Evolutionary conservation across 2,329 filamentous ascomycete species (phyloP).

Genomic region (Didymella sp.): DNA sequence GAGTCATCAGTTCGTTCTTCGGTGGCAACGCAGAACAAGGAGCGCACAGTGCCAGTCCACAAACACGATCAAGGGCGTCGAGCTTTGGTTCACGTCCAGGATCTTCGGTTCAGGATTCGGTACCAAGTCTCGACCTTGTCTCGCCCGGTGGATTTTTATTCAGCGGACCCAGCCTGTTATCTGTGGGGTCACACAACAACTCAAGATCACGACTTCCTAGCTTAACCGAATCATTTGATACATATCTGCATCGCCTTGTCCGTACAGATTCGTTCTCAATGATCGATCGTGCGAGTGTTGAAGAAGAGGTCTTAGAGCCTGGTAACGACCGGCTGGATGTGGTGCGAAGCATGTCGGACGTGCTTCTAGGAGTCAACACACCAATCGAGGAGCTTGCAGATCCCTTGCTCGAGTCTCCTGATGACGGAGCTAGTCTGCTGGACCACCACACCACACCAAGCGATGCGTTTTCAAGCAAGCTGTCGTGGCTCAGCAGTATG

Average conservation of each 20-base stretch:
- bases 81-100: conserved; percentile 28
- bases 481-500: not conserved
- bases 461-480: not conserved
- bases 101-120: conserved; percentile 30
- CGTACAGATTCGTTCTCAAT: conserved; percentile 34
- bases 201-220: conserved; percentile 31
- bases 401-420: conserved; percentile 11
- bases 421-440: conserved; percentile 10
- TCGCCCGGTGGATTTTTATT: conserved; percentile 44
- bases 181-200: conserved; percentile 32
- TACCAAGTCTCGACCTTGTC: conserved; percentile 43
- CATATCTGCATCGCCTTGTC: conserved; percentile 16
- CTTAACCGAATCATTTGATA: conserved; percentile 24
- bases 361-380: conserved; percentile 31
- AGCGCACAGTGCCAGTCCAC: conserved; percentile 8
- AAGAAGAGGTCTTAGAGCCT: conserved; percentile 38
- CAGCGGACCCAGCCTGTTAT: conserved; percentile 42
- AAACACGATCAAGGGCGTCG: conserved; percentile 29
- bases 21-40: conserved; percentile 17
- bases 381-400: conserved; percentile 28
- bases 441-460: not conserved
- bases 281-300: conserved; percentile 25
- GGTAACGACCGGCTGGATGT: conserved; percentile 23
- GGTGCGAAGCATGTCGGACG: conserved; percentile 36
- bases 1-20: conserved; percentile 40